Percentiles rank a stretch among this genome's conserved stretches.
Conservation (phyloP, 345 rosid genomes). For the Heritiera littoralis region DNA sequence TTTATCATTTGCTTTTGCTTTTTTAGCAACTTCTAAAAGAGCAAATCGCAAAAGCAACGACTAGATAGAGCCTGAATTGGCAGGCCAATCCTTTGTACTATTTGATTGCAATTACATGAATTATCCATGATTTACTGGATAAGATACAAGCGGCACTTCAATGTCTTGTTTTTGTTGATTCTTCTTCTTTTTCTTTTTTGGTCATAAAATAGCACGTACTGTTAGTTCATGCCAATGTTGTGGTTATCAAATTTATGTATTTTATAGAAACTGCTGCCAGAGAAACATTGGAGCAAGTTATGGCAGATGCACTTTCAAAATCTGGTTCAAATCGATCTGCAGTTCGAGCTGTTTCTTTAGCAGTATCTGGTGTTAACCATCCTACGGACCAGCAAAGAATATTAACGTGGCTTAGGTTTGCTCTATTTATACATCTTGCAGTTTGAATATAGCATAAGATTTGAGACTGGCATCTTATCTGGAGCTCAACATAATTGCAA, state of each 20-base stretch:
- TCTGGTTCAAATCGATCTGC: slow-evolving; percentile 64
- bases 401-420: slow-evolving; percentile 83
- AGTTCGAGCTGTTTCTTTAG: slow-evolving; percentile 85
- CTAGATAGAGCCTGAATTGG: not conserved
- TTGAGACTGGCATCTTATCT: not conserved
- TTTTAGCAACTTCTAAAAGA: not conserved
- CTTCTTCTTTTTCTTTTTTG: not conserved
- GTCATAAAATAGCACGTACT: not conserved
- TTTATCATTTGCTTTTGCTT: not conserved
- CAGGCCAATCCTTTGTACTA: not conserved
- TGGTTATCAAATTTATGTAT: slow-evolving; percentile 19
- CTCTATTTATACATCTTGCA: not conserved
- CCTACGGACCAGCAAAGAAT: slow-evolving; percentile 81
- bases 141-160: not conserved
- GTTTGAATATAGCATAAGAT: not conserved
- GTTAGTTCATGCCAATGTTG: not conserved
- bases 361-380: slow-evolving; percentile 94
- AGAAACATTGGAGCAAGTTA: slow-evolving; percentile 80
- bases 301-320: slow-evolving; percentile 72
- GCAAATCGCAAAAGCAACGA: not conserved
- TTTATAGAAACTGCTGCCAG: slow-evolving; percentile 74
- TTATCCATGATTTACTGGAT: not conserved
- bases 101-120: not conserved
- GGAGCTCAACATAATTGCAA: not conserved
- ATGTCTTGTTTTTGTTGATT: not conserved